Conservation (phyloP, 768 basidiomycete species). For the Podaxis rugospora region DNA sequence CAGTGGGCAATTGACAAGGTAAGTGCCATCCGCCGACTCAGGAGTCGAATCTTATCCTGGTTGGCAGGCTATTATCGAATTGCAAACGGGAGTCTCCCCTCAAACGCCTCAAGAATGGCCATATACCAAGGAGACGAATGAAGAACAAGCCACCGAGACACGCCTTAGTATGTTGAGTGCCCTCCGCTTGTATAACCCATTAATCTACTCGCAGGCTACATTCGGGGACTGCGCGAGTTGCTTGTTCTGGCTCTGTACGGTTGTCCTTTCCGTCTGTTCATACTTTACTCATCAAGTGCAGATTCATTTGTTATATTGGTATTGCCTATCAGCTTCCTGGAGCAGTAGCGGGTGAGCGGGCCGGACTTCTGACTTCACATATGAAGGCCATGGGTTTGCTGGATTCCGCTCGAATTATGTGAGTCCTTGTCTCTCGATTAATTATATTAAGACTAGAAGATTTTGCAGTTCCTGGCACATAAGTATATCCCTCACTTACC, state of each 20-base stretch:
- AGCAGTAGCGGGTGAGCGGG: slow-evolving; percentile 61
- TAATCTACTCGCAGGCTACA: slow-evolving; percentile 41
- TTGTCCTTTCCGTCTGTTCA: not conserved
- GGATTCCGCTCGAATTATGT: slow-evolving; percentile 65
- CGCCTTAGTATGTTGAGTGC: slow-evolving; percentile 46
- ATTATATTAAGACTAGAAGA: slow-evolving; percentile 17
- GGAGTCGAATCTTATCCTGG: not conserved
- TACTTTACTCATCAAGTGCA: slow-evolving; percentile 19
- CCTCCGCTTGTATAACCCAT: not conserved
- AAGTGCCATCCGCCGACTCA: slow-evolving; percentile 12
- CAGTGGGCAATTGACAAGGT: slow-evolving; percentile 78
- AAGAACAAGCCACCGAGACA: slow-evolving; percentile 49
- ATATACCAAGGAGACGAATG: slow-evolving; percentile 62
- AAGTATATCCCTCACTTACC: slow-evolving; percentile 60
- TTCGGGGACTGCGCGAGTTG: slow-evolving; percentile 55
- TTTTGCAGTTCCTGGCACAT: slow-evolving; percentile 60
- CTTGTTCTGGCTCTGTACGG: slow-evolving; percentile 66
- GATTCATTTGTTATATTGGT: slow-evolving; percentile 68
- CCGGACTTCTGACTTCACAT: slow-evolving; percentile 60
- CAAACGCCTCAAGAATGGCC: slow-evolving; percentile 70
- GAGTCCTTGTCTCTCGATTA: slow-evolving; percentile 15
- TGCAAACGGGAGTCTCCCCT: slow-evolving; percentile 52
- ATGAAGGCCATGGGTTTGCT: slow-evolving; percentile 79
- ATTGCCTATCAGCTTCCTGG: slow-evolving; percentile 79
- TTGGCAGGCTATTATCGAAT: slow-evolving; percentile 63